Evolutionary conservation across 1,284 basidiomycete genomes (phyloP).

Genomic region (Irpex lacteus): DNA sequence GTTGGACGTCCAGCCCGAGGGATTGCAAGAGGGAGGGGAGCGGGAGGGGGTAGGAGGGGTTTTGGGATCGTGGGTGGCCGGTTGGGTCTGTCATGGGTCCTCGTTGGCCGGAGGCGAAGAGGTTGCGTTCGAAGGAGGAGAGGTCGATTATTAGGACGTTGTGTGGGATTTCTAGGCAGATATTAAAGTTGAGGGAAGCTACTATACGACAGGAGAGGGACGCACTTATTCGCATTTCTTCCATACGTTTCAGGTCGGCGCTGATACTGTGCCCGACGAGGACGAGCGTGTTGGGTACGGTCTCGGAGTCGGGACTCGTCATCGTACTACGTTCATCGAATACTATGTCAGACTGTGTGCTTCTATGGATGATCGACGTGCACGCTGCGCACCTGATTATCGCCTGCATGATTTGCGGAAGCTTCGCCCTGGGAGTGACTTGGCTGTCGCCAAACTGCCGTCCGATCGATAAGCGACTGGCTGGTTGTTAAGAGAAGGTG

Average conservation of each 20-base stretch:
- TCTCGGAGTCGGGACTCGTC: conserved; percentile 77
- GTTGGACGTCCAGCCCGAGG: conserved; percentile 41
- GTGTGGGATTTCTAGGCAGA: conserved; percentile 57
- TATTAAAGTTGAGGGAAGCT: conserved; percentile 17
- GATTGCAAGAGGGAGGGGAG: conserved; percentile 55
- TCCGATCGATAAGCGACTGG: neutral
- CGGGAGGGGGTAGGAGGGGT: conserved; percentile 47
- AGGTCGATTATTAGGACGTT: conserved; percentile 76
- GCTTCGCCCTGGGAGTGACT: conserved; percentile 61
- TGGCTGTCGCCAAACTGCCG: conserved; percentile 77
- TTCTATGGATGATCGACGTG: conserved; percentile 5
- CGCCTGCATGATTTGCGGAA: conserved; percentile 73
- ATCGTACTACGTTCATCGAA: conserved; percentile 49
- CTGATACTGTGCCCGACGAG: conserved; percentile 68
- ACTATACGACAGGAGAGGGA: conserved; percentile 20
- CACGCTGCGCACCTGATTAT: conserved; percentile 56
- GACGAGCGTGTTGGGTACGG: conserved; percentile 67
- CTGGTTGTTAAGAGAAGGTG: neutral
- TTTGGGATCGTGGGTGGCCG: conserved; percentile 41
- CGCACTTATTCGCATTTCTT: conserved; percentile 77
- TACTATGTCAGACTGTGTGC: neutral
- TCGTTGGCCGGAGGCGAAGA: conserved; percentile 57
- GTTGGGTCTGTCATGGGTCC: conserved; percentile 57
- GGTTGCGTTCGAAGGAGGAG: conserved; percentile 53
- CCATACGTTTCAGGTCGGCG: conserved; percentile 55